Evolutionary conservation across 257 asterid genomes (phyloP).

Genomic region (Henckelia pumila): DNA sequence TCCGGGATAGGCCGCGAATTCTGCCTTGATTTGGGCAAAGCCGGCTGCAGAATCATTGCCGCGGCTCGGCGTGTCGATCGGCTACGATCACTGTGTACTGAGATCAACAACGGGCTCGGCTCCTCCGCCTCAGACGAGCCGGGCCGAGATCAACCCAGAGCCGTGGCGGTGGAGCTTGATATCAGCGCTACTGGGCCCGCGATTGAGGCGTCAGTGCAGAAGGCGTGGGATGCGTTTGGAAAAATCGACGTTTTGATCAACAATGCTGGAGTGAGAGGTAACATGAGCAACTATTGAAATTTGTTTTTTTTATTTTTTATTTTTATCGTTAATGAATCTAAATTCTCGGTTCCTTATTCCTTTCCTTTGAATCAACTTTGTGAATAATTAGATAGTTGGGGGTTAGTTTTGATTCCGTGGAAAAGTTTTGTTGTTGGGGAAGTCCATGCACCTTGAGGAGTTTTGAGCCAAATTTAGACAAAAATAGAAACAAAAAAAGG

Average conservation of each 20-base stretch:
- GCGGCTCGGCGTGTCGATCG: slow-evolving; percentile 54
- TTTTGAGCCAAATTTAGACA: too few species aligned
- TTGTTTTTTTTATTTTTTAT: not conserved
- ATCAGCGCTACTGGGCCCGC: slow-evolving; percentile 32
- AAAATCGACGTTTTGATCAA: slow-evolving; percentile 58
- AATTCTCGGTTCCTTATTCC: not conserved
- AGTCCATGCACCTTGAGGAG: too few species aligned
- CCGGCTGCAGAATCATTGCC: slow-evolving; percentile 49
- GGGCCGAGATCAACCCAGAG: slow-evolving; percentile 16
- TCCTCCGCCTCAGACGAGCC: not conserved
- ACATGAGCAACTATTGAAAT: not conserved
- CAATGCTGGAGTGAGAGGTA: slow-evolving; percentile 65
- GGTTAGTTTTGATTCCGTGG: too few species aligned
- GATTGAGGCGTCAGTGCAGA: slow-evolving; percentile 42
- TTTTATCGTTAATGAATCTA: not conserved
- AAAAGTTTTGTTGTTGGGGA: too few species aligned
- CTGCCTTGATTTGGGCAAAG: slow-evolving; percentile 41
- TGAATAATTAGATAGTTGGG: too few species aligned
- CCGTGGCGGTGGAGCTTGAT: slow-evolving; percentile 58
- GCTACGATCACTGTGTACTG: slow-evolving; percentile 38
- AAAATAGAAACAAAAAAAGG: too few species aligned
- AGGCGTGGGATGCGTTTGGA: slow-evolving; percentile 67
- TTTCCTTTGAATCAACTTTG: too few species aligned
- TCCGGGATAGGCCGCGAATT: slow-evolving; percentile 47
- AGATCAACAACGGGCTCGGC: slow-evolving; percentile 25